Percentiles rank a stretch among this genome's conserved stretches.
These are phyloP conservation scores for Lepiota venenata DNA, from an alignment of 768 basidiomycete species.

Conservation along the genomic window DNA sequence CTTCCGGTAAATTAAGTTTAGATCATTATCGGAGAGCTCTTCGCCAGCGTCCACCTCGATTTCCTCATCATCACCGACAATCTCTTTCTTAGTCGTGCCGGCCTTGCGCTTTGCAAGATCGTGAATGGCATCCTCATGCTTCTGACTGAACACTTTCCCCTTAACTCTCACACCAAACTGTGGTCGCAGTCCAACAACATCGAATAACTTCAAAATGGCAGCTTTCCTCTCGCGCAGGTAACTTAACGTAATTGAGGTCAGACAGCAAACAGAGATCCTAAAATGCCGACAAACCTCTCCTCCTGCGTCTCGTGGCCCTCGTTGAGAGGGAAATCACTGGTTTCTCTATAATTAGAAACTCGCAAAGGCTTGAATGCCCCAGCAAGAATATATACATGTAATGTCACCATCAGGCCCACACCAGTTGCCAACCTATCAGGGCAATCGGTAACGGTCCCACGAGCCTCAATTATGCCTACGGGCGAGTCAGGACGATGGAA, in stretches of 20 bases:
- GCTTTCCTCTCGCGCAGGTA: constrained; percentile 77
- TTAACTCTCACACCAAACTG: constrained; percentile 39
- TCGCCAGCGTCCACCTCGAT: constrained; percentile 83
- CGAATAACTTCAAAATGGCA: constrained; percentile 71
- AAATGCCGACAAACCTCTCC: constrained; percentile 48
- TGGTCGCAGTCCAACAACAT: constrained; percentile 68
- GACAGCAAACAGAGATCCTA: neutral
- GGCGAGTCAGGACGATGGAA: neutral
- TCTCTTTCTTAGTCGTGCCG: constrained; percentile 51
- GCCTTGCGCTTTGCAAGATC: constrained; percentile 33
- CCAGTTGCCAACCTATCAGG: constrained; percentile 70
- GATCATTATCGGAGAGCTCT: constrained; percentile 75
- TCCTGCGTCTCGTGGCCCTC: constrained; percentile 79
- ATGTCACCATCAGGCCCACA: constrained; percentile 70
- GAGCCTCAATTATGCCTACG: constrained; percentile 63
- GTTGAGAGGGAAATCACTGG: constrained; percentile 45
- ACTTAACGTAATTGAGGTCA: constrained; percentile 18
- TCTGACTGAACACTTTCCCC: constrained; percentile 27
- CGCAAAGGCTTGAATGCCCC: constrained; percentile 54
- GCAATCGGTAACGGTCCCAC: constrained; percentile 75
- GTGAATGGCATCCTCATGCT: constrained; percentile 38
- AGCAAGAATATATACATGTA: constrained; percentile 66
- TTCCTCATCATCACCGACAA: constrained; percentile 80
- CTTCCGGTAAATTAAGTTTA: constrained; percentile 85
- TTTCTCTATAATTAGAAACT: neutral